Evolutionary conservation across 768 basidiomycete genomes (phyloP).

Genomic region (Polyporus arcularius): DNA sequence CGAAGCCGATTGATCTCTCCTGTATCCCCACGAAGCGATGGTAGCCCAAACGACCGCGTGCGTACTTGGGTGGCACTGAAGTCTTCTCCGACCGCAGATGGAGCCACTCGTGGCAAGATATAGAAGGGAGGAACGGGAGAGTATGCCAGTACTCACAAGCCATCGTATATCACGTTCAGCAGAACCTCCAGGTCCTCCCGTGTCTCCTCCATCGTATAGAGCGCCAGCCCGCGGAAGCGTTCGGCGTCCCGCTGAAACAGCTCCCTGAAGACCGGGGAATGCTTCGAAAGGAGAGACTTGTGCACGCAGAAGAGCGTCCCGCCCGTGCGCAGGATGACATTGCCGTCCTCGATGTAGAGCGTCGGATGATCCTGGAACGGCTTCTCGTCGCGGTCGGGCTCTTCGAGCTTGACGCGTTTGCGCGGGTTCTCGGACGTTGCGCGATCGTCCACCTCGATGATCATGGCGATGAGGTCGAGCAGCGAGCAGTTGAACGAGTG

Average conservation of each 20-base stretch:
- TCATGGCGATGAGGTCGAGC: too few relatives aligned
- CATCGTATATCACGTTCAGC: constrained; percentile 28
- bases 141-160: constrained; percentile 23
- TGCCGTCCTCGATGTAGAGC: constrained; percentile 37
- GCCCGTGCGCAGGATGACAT: constrained; percentile 27
- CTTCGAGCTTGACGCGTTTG: background rate
- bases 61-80: too few relatives aligned
- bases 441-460: too few relatives aligned
- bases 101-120: too few relatives aligned
- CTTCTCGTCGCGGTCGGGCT: constrained; percentile 10
- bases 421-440: background rate
- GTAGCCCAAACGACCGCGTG: too few relatives aligned
- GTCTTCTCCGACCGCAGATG: too few relatives aligned
- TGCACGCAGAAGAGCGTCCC: constrained; percentile 30
- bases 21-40: too few relatives aligned
- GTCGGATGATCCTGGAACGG: constrained; percentile 24
- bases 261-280: constrained; percentile 26
- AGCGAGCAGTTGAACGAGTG: too few relatives aligned
- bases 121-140: background rate
- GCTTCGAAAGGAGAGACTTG: constrained; percentile 26
- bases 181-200: constrained; percentile 29
- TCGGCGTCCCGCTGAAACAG: constrained; percentile 21
- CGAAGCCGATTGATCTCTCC: too few relatives aligned
- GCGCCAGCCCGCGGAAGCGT: constrained; percentile 23
- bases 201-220: constrained; percentile 27